phyloP scores from a whole-genome alignment of 2,329 filamentous ascomycete species.

The Xylaria sp. region DNA sequence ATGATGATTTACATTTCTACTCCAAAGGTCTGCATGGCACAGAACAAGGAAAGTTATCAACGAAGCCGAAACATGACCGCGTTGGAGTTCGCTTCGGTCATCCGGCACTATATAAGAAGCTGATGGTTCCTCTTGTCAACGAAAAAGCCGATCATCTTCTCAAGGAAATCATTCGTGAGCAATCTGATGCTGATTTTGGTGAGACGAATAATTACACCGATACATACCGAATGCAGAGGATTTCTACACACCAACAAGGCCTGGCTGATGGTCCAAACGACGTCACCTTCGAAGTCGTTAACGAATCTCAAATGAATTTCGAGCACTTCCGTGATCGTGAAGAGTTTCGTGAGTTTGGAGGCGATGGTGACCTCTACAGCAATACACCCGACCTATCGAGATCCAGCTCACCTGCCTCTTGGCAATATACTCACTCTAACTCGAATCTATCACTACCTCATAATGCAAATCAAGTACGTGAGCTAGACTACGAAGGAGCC shows the following conservation, averaged over 20 bases:
- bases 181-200: constrained; percentile 72
- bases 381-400: constrained; percentile 64
- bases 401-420: constrained; percentile 66
- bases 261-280: constrained; percentile 53
- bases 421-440: constrained; percentile 38
- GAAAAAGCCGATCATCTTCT: constrained; percentile 86
- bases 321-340: constrained; percentile 87
- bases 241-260: constrained; percentile 61
- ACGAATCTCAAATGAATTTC: constrained; percentile 85
- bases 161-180: constrained; percentile 82
- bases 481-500: constrained; percentile 31
- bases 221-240: constrained; percentile 78
- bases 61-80: constrained; percentile 67
- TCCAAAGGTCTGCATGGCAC: constrained; percentile 57
- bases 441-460: constrained; percentile 18
- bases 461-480: neutral
- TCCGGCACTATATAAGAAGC: constrained; percentile 84
- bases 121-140: constrained; percentile 97
- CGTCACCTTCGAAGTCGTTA: constrained; percentile 79
- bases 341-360: constrained; percentile 85
- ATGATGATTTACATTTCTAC: constrained; percentile 77
- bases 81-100: constrained; percentile 84
- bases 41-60: constrained; percentile 58
- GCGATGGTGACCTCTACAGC: constrained; percentile 70
- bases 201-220: constrained; percentile 79